Evolutionary conservation across 148 eudicot genomes (phyloP), one percentile per base, ranked within the genome.

Genomic region (Pharnaceum exiguum): DNA sequence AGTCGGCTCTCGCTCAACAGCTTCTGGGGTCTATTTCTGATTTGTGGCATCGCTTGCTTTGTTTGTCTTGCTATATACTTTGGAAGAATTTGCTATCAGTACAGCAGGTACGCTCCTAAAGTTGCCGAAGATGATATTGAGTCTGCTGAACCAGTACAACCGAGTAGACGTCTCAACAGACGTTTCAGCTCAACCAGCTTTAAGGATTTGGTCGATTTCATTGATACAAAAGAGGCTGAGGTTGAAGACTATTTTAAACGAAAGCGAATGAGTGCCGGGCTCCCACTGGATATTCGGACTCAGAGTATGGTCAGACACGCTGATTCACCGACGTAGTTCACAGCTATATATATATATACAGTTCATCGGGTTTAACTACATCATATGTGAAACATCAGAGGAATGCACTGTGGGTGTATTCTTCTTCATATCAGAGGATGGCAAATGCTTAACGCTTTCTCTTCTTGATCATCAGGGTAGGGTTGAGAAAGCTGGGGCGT

Each of bases 11-110:
- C 96, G 10, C 83, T 93, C 45, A 71, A 31, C 11, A 88, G 88
- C 73, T 93, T 93, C 72, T 93, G 98, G 98, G 98, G 96, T 46
- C 74, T 93, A 28, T 93, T 93, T 63, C 76, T 93, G 26, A 76
- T 93, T 17, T 85, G 88, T 31, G 98, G 90, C 17, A n/a, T 74
- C 35, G 72, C 82, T 12, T 85, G 95, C 67, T 55, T 83, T 46
- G 0, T 83, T 32, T 77, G 96, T 10, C 79, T 93, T 5, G 17
- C 55, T 7, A 43, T 81, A 22, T 88, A 79, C 29, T 79, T 79
- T 67, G 68, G 78, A 46, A 71, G 81, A 63, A 75, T 77, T 22
- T 71, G 66, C 55, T 48, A 48, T 51, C 94, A 91, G 70, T 93
- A 79, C 76, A 70, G 71, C 16, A 83, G 72, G 49, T 85, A 71